Base-by-base conservation (phyloP, 768 basidiomycete genomes). In the Heimioporus sp. region DNA sequence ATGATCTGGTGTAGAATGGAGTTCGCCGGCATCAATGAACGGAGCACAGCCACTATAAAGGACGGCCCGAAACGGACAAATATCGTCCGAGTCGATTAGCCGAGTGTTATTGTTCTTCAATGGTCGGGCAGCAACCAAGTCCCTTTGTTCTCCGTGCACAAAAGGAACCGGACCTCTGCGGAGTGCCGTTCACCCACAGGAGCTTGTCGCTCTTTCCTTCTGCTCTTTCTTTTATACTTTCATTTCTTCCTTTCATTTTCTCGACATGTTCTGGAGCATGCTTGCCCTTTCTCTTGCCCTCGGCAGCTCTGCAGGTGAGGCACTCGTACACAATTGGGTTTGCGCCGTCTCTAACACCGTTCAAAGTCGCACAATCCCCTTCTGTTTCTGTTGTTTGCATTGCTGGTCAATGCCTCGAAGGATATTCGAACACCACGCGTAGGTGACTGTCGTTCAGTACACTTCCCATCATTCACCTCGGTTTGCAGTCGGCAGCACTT, bases 391-490 rank as follows among this genome's bases (percentile, higher is more conserved):
- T 91, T 51, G 76, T 92, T 55, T 92, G 90, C 77, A 75, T 89
- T 87, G 86, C 90, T 66, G 90, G 90, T 60, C 89, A 92, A 86
- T 92, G 90, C 75, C 72, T 92, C 51, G 79, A 90, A 68, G 90
- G 90, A 52, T 80, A 72, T 70, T 82, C 87, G 31, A 91, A 92
- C 64, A 80, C 77, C 20, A 86, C 87, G 35, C 65, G 79, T 80
- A 61, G 72, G 87, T 84, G 52, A 32, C 24, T 15, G 17, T 51
- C 36, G 4, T 46, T 32, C 19, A 5, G 38, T 38, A 24, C n/a
- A 40, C 44, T 57, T 48, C n/a, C 58, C 20, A 10, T 34, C 40
- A 17, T 19, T 66, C 31, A 65, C 52, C 28, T 48, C 43, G 46
- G 32, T 49, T 47, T 48, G 16, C 52, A 92, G 90, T 92, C 55